phyloP scores from a whole-genome alignment of 2,329 filamentous ascomycete genomes.

The Colletotrichum sp. region DNA sequence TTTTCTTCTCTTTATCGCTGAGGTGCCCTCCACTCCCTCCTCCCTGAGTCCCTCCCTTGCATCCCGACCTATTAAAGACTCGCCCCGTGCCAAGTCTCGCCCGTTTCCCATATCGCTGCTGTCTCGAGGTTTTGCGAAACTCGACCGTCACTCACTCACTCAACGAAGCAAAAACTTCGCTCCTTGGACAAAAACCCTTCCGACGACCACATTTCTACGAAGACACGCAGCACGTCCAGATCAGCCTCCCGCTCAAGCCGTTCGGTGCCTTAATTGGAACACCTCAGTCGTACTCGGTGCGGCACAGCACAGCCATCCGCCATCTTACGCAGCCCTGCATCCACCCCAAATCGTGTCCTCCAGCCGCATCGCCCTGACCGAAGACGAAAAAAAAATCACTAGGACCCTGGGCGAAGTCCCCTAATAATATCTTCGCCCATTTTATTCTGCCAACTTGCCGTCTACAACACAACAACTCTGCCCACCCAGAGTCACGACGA shows the following conservation, averaged over 20 bases:
- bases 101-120: background rate
- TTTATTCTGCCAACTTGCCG: background rate
- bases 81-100: conserved; percentile 4
- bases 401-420: background rate
- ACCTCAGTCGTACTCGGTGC: background rate
- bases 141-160: background rate
- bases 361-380: background rate
- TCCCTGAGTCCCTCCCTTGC: background rate
- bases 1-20: background rate
- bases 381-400: background rate
- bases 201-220: background rate
- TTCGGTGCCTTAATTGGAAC: background rate
- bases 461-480: background rate
- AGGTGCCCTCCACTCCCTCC: background rate
- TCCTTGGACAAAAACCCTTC: background rate
- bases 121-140: background rate
- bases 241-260: background rate
- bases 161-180: background rate
- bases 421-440: background rate
- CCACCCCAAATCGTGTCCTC: conserved; percentile 7
- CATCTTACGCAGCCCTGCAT: background rate
- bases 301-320: background rate
- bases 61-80: background rate
- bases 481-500: background rate
- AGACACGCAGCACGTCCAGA: background rate